Evolutionary conservation across 176 grass and related monocot genomes (phyloP), one percentile per base, ranked within the genome.

Genomic region (Ananas comosus): DNA sequence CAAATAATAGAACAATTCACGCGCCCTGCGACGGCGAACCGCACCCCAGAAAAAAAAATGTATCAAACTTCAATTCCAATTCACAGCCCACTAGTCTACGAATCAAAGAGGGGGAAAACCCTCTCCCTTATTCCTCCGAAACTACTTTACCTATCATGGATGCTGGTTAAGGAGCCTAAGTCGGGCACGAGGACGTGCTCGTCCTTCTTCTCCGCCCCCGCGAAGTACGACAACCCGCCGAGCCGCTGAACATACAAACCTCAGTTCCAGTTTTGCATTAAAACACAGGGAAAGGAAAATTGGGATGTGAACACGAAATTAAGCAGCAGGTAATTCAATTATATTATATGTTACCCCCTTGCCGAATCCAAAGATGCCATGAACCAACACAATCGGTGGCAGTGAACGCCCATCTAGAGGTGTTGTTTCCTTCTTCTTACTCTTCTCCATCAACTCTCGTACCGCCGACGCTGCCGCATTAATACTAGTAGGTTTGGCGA

Each of bases 171-270:
- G 28, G 91, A 84, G 10, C 91, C 91, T 63, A 96, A 71, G 48
- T 96, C 91, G 12, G 91, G 91, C 27, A 91, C 88, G 10, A 96
- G 83, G 64, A 96, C 91, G 25, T 73, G 83, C 19, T 80, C 78
- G 73, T 91, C 91, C 76, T 96, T 96, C 85, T 86, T 75, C 91
- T 96, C 91, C 3, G 91, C 91, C 9, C 91, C 91, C 16, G 91
- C 91, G 74, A 96, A 96, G 76, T 96, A 96, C 0, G 91, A 96
- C 24, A 96, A 22, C 70, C 91, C 88, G 13, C 85, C 88, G 42
- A 96, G 78, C 72, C 66, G 83, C 91, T 96, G 83, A 68, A 72
- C 64, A 74, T n/a, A 65, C 28, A 67, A 61, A 27, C 1, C 25
- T 42, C 33, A 42, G 33, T 42, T 42, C 33, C 33, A 42, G 33